These are phyloP conservation scores for Casuarina cunninghamiana DNA, from an alignment of 306 rosid genomes.

Conservation along the genomic window DNA sequence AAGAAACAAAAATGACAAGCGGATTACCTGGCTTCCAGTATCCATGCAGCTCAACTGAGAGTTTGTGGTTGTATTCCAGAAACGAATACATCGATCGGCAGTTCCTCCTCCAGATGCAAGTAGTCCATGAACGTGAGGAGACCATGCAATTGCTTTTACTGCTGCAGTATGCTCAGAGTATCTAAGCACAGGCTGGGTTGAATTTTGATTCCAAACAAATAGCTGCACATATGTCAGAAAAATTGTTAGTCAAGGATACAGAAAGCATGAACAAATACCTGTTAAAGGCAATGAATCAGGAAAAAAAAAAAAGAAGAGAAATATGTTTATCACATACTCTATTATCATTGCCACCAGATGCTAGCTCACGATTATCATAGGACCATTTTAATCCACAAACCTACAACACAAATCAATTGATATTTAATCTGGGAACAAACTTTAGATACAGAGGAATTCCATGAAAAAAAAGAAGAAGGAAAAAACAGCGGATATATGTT, in stretches of 20 bases:
- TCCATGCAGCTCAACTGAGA: conserved; percentile 93
- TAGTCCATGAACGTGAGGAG: conserved; percentile 99
- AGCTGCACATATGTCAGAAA: conserved; percentile 48
- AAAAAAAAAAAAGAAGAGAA: conserved; percentile 7
- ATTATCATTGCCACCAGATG: conserved; percentile 98
- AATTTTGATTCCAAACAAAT: conserved; percentile 96
- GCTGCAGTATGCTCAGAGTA: conserved; percentile 98
- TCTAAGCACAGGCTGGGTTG: conserved; percentile 91
- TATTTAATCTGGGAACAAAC: conserved; percentile 3
- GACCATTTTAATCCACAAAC: conserved; percentile 99
- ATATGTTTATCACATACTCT: conserved; percentile 53
- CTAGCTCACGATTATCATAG: conserved; percentile 91
- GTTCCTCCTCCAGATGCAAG: conserved; percentile 99
- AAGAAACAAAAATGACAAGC: conserved; percentile 17
- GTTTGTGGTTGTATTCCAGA: conserved; percentile 98
- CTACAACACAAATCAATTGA: conserved; percentile 43
- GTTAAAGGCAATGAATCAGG: conserved; percentile 14
- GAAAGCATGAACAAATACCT: conserved; percentile 28
- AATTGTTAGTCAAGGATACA: conserved; percentile 26
- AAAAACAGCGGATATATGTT: neutral
- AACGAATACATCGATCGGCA: conserved; percentile 92
- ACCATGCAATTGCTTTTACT: conserved; percentile 99
- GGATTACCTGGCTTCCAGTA: conserved; percentile 96
- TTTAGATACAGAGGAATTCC: conserved; percentile 1
- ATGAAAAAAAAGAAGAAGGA: neutral